A percentile compares a stretch with the other conserved stretches of the same genome.
Conservation (phyloP, 345 rosid genomes). For the Melaleuca alternifolia region DNA sequence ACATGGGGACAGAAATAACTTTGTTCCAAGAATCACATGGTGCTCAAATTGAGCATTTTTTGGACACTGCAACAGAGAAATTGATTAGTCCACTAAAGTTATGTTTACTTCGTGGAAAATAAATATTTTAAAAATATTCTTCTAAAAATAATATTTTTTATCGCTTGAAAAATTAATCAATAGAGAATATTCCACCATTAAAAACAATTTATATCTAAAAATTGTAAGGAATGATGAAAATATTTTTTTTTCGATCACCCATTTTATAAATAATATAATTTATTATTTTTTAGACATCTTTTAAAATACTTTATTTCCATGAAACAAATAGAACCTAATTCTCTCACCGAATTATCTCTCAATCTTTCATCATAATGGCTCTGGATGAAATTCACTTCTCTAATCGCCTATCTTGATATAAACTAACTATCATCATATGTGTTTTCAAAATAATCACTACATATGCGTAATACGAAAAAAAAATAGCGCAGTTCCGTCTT, state of each 20-base stretch:
- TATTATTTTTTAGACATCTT: too few relatives aligned
- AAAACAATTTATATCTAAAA: too few relatives aligned
- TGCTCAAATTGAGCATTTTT: not conserved
- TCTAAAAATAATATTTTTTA: too few relatives aligned
- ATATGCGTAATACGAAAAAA: not conserved
- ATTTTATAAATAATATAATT: too few relatives aligned
- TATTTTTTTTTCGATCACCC: too few relatives aligned
- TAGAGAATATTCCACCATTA: too few relatives aligned
- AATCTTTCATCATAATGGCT: not conserved
- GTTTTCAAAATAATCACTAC: not conserved
- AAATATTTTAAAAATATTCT: too few relatives aligned
- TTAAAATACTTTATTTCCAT: too few relatives aligned
- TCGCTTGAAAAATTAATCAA: too few relatives aligned
- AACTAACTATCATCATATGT: not conserved
- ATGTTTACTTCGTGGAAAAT: too few relatives aligned
- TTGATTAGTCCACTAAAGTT: not conserved
- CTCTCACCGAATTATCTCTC: not conserved
- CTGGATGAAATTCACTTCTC: fast-evolving
- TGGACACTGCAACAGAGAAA: not conserved
- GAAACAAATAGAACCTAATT: too few relatives aligned
- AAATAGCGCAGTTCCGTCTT: not conserved
- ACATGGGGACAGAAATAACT: not conserved
- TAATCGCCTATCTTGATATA: not conserved
- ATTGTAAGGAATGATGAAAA: too few relatives aligned
- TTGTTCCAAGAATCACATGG: not conserved